phyloP scores from a whole-genome alignment of 495 filamentous ascomycete genomes.

The Sordaria brevicollis region DNA sequence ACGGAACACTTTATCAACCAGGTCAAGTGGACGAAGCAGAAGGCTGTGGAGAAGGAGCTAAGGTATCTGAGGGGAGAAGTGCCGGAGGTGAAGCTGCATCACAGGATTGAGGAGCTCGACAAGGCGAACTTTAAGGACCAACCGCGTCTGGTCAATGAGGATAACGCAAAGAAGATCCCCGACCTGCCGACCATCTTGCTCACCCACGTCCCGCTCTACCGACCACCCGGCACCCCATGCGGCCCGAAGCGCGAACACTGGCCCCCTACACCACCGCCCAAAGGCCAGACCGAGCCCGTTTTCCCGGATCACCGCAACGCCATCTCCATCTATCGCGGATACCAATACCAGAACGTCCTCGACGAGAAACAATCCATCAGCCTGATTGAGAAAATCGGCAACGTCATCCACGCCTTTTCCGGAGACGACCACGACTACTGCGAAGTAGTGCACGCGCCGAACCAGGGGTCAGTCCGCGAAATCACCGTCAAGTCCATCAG shows the following conservation, averaged over 20 bases:
- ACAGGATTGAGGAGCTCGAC: slow-evolving; percentile 41
- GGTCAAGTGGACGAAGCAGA: slow-evolving; percentile 40
- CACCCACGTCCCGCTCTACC: slow-evolving; percentile 84
- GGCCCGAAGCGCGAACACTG: slow-evolving; percentile 79
- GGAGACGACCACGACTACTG: slow-evolving; percentile 99
- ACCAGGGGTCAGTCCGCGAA: slow-evolving; percentile 58
- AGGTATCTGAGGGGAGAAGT: slow-evolving; percentile 38
- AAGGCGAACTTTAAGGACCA: slow-evolving; percentile 28
- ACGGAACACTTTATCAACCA: slow-evolving; percentile 64
- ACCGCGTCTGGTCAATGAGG: slow-evolving; percentile 26
- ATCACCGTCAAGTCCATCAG: slow-evolving; percentile 90
- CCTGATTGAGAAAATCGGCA: slow-evolving; percentile 61
- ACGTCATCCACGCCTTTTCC: slow-evolving; percentile 74
- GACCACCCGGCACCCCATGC: slow-evolving; percentile 71
- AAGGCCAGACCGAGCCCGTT: slow-evolving; percentile 41
- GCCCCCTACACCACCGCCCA: slow-evolving; percentile 55
- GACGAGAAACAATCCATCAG: slow-evolving; percentile 59
- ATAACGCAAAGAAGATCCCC: slow-evolving; percentile 2
- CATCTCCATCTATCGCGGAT: slow-evolving; percentile 62
- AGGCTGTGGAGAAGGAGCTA: slow-evolving; percentile 45
- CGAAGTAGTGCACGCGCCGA: slow-evolving; percentile 64
- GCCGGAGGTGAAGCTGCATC: slow-evolving; percentile 38
- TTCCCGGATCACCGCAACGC: slow-evolving; percentile 67
- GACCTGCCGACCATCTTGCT: slow-evolving; percentile 78
- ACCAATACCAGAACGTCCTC: slow-evolving; percentile 96